Percentiles rank a stretch among this genome's conserved stretches.
Evolutionary conservation across 331 rosid species (phyloP).

Genomic region (Malus hybrid): DNA sequence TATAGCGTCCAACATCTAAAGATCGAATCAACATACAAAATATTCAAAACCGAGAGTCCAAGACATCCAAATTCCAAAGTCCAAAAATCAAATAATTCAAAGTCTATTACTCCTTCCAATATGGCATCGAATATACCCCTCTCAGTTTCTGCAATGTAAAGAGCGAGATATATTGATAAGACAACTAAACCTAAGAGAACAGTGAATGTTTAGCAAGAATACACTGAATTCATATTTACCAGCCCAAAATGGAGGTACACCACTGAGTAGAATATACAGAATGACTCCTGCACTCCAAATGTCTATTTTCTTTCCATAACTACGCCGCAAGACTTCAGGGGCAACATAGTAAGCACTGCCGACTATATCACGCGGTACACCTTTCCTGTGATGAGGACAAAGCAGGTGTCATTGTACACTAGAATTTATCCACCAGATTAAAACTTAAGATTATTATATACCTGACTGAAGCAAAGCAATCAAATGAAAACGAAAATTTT

Average conservation of each 20-base stretch:
- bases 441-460: neutral
- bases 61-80: too few species aligned
- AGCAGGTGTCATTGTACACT: neutral
- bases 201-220: conserved; percentile 5
- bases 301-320: too few species aligned
- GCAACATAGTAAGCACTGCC: too few species aligned
- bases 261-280: too few species aligned
- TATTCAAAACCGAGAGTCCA: too few species aligned
- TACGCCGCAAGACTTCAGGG: too few species aligned
- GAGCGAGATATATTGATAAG: neutral
- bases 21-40: too few species aligned
- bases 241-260: too few species aligned
- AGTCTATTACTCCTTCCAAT: conserved; percentile 73
- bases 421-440: neutral
- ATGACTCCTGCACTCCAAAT: too few species aligned
- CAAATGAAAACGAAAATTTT: neutral
- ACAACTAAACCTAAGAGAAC: conserved; percentile 2
- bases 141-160: conserved; percentile 59
- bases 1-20: too few species aligned
- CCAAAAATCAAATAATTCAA: too few species aligned
- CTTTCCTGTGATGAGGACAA: conserved; percentile 51
- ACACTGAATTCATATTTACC: neutral
- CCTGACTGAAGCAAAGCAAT: neutral
- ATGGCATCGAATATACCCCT: conserved; percentile 76
- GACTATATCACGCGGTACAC: conserved; percentile 61